Evolutionary conservation across 2,329 filamentous ascomycete genomes (phyloP).

Genomic region (Dactylonectria macrodidyma): DNA sequence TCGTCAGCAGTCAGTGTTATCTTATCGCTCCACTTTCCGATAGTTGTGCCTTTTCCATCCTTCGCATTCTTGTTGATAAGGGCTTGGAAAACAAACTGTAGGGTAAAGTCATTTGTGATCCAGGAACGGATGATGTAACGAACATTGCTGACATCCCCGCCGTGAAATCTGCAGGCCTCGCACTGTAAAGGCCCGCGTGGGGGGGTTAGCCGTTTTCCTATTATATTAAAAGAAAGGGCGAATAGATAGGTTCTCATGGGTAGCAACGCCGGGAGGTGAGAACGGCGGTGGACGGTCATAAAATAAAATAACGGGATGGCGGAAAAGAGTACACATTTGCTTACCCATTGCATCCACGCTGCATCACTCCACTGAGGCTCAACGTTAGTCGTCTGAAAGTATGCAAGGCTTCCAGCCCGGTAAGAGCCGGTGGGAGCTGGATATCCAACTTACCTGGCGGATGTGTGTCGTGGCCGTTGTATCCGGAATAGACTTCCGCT

Average conservation of each 20-base stretch:
- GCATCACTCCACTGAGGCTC: constrained; percentile 23
- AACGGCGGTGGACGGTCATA: neutral
- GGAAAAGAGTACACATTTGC: neutral
- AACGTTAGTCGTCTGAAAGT: constrained; percentile 2
- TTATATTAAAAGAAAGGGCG: neutral
- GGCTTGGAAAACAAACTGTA: constrained; percentile 17
- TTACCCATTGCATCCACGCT: constrained; percentile 29
- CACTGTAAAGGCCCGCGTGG: neutral
- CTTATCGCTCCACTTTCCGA: constrained; percentile 18
- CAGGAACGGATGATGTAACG: constrained; percentile 24
- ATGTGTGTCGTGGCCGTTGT: constrained; percentile 1
- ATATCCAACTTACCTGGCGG: constrained; percentile 5
- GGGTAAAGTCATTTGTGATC: constrained; percentile 14
- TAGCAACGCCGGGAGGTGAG: neutral
- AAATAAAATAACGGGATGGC: neutral
- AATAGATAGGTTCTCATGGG: too few species aligned
- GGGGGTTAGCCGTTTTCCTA: constrained; percentile 1
- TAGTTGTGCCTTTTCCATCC: constrained; percentile 7
- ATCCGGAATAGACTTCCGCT: neutral
- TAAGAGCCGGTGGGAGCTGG: neutral
- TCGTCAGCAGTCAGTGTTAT: constrained; percentile 10
- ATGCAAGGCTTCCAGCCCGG: too few species aligned
- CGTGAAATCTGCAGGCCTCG: neutral
- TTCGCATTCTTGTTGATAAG: constrained; percentile 7
- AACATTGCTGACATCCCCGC: neutral